A percentile compares a stretch with the other conserved stretches of the same genome.
Conservation (phyloP, 2,329 filamentous ascomycete genomes). For the Trichoderma sp. region DNA sequence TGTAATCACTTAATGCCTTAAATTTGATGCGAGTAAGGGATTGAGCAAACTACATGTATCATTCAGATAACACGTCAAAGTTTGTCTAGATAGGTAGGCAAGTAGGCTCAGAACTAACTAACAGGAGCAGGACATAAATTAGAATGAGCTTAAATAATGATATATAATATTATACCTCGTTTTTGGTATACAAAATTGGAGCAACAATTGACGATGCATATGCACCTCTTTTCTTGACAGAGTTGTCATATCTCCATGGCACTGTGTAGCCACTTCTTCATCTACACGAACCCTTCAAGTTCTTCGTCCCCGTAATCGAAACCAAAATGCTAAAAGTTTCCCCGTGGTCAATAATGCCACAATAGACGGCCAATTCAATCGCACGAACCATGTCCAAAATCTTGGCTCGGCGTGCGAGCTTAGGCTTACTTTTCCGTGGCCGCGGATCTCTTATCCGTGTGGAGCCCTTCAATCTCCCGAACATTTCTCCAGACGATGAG, state of each 20-base stretch:
- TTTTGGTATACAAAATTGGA: not conserved
- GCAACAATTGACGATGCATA: not conserved
- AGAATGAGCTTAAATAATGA: not conserved
- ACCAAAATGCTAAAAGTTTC: not conserved
- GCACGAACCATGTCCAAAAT: not conserved
- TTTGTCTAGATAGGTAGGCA: no score
- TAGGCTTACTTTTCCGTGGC: constrained; percentile 12
- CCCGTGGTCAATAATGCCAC: not conserved
- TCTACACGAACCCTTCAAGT: not conserved
- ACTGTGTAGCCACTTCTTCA: not conserved
- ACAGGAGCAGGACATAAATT: not conserved
- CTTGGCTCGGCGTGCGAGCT: not conserved
- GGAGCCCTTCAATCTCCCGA: constrained; percentile 7
- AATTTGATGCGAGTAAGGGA: not conserved
- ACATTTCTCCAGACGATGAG: constrained; percentile 17
- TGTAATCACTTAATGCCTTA: not conserved
- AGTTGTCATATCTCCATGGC: not conserved
- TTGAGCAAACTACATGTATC: not conserved
- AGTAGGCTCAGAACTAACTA: not conserved
- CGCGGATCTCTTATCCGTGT: constrained; percentile 16
- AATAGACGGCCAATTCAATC: not conserved
- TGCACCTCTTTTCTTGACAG: not conserved
- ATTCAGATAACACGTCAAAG: not conserved
- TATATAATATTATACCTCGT: not conserved
- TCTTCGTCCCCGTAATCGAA: not conserved